Conservation (phyloP, 1,284 basidiomycete genomes). For the Ganoderma lingzhi region DNA sequence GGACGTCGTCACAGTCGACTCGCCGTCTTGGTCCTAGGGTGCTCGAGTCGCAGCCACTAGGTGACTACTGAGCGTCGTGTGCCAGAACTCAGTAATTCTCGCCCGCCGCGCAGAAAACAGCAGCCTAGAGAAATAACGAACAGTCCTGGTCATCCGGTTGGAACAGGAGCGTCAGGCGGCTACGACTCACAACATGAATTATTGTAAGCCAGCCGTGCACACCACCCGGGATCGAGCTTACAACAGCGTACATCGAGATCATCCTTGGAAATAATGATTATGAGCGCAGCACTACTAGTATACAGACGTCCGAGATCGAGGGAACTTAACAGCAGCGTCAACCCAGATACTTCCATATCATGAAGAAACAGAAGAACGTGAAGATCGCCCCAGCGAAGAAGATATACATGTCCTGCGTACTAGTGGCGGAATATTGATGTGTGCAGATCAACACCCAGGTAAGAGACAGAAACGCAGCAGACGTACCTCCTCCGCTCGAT, state of each 20-base stretch:
- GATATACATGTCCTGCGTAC: slow-evolving; percentile 93
- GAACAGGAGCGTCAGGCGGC: no score
- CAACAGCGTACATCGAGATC: neutral
- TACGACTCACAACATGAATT: no score
- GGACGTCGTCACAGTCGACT: no score
- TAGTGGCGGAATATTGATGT: slow-evolving; percentile 44
- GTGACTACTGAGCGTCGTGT: no score
- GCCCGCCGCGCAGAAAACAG: no score
- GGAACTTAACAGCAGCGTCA: slow-evolving; percentile 43
- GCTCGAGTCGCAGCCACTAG: no score
- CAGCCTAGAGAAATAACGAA: no score
- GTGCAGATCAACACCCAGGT: neutral
- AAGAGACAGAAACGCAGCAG: neutral
- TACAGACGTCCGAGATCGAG: slow-evolving; percentile 24
- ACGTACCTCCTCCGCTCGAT: slow-evolving; percentile 89
- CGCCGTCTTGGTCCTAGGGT: no score
- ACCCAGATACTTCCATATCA: slow-evolving; percentile 91
- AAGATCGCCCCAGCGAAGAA: slow-evolving; percentile 85
- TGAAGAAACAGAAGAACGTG: slow-evolving; percentile 90
- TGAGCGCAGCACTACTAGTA: slow-evolving; percentile 21
- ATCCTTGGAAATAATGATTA: slow-evolving; percentile 16
- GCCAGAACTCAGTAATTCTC: no score
- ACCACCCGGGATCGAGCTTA: neutral
- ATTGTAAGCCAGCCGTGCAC: no score
- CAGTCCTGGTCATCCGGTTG: no score